These are phyloP conservation scores for Hysterium pulicare DNA, from an alignment of 2,329 filamentous ascomycete species.

Conservation along the genomic window DNA sequence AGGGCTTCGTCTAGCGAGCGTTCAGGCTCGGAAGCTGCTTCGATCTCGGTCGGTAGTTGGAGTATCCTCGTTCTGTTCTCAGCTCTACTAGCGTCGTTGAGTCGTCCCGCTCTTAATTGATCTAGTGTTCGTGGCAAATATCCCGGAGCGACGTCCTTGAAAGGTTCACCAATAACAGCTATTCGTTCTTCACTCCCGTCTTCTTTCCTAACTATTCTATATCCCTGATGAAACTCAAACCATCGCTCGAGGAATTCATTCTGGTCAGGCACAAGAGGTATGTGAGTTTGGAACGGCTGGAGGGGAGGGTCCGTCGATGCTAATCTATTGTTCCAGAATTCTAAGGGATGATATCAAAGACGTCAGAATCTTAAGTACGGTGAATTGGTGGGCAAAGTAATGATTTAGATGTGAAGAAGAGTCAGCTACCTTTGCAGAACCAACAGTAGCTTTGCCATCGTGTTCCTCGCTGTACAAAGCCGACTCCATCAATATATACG, in stretches of 20 bases:
- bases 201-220: slow-evolving; percentile 35
- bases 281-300: slow-evolving; percentile 42
- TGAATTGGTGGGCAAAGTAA: background rate
- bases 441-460: slow-evolving; percentile 52
- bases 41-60: slow-evolving; percentile 21
- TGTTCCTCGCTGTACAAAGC: slow-evolving; percentile 46
- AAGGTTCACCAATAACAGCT: slow-evolving; percentile 47
- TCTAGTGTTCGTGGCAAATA: slow-evolving; percentile 46
- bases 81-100: slow-evolving; percentile 26
- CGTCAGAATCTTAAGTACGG: slow-evolving; percentile 8
- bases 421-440: slow-evolving; percentile 44
- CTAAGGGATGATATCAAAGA: too few relatives aligned
- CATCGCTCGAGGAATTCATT: slow-evolving; percentile 44
- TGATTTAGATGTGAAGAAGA: background rate
- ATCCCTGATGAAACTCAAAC: slow-evolving; percentile 51
- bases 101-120: slow-evolving; percentile 36
- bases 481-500: slow-evolving; percentile 51
- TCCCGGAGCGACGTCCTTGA: slow-evolving; percentile 46
- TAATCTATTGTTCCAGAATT: slow-evolving; percentile 49
- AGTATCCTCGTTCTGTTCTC: slow-evolving; percentile 25
- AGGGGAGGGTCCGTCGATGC: slow-evolving; percentile 41
- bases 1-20: slow-evolving; percentile 27
- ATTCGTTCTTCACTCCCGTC: slow-evolving; percentile 46
- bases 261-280: slow-evolving; percentile 48
- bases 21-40: slow-evolving; percentile 18